Evolutionary conservation across 2,329 filamentous ascomycete species (phyloP).

Genomic region (Coleophoma eucalyptorum): DNA sequence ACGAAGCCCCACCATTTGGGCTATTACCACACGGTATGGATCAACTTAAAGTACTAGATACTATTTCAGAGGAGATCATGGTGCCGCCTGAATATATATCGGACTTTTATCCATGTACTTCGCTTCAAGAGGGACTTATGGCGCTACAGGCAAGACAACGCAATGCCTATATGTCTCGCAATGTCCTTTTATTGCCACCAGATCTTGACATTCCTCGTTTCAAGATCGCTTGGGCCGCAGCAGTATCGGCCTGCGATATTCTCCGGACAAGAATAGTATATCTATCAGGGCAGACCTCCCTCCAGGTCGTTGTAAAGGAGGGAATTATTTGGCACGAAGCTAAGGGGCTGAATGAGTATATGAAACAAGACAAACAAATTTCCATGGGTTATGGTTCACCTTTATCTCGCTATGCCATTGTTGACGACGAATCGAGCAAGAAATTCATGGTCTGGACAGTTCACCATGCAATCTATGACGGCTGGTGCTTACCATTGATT

Average conservation of each 20-base stretch:
- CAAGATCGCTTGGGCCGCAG: conserved; percentile 4
- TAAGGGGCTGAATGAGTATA: neutral
- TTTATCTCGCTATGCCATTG: neutral
- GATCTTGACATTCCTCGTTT: conserved; percentile 3
- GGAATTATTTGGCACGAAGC: too few relatives aligned
- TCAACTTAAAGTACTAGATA: too few relatives aligned
- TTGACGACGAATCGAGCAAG: neutral
- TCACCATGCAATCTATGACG: conserved; percentile 2
- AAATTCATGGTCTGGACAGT: conserved; percentile 2
- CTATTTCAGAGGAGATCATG: too few relatives aligned
- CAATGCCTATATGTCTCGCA: conserved; percentile 17
- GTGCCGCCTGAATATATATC: too few relatives aligned
- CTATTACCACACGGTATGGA: too few relatives aligned
- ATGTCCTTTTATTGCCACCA: conserved; percentile 2
- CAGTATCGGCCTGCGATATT: neutral
- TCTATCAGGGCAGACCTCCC: too few relatives aligned
- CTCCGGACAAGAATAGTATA: neutral
- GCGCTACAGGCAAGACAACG: neutral
- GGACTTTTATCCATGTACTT: conserved; percentile 31
- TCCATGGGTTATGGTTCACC: neutral
- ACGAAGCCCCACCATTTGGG: too few relatives aligned
- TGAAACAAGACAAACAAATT: neutral
- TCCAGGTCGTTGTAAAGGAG: too few relatives aligned
- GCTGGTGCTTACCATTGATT: conserved; percentile 45
- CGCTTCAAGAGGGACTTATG: conserved; percentile 25